Evolutionary conservation across 83 land plant species (phyloP).

Genomic region (Isoetes engelmannii): DNA sequence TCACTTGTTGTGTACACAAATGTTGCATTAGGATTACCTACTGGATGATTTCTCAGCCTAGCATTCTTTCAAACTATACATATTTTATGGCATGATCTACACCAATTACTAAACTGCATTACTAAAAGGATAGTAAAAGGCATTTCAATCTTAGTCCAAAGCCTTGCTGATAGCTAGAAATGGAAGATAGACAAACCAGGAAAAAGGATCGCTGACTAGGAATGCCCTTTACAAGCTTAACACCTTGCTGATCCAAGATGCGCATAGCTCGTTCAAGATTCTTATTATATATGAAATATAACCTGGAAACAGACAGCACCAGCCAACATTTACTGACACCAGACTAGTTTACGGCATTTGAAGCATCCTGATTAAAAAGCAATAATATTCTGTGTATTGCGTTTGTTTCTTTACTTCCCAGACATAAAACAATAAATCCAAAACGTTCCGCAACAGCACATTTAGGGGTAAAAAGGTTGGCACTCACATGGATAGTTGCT

Average conservation of each 20-base stretch:
- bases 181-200: slow-evolving; percentile 34
- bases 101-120: too few species aligned
- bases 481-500: slow-evolving; percentile 74
- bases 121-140: too few species aligned
- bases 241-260: slow-evolving; percentile 81
- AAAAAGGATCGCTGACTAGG: slow-evolving; percentile 70
- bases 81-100: too few species aligned
- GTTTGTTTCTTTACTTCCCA: neutral
- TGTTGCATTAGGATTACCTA: too few species aligned
- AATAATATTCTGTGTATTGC: neutral
- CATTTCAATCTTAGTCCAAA: too few species aligned
- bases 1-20: too few species aligned
- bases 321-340: neutral
- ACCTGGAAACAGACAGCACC: slow-evolving; percentile 29
- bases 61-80: too few species aligned
- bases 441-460: neutral
- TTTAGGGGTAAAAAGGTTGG: neutral
- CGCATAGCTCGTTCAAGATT: slow-evolving; percentile 81
- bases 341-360: neutral
- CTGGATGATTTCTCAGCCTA: too few species aligned
- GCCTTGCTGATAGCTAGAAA: too few species aligned
- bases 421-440: neutral
- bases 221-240: slow-evolving; percentile 44
- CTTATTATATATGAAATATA: slow-evolving; percentile 78
- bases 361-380: neutral